Base-by-base conservation (phyloP, 768 basidiomycete genomes). In the Pisolithus albus region DNA sequence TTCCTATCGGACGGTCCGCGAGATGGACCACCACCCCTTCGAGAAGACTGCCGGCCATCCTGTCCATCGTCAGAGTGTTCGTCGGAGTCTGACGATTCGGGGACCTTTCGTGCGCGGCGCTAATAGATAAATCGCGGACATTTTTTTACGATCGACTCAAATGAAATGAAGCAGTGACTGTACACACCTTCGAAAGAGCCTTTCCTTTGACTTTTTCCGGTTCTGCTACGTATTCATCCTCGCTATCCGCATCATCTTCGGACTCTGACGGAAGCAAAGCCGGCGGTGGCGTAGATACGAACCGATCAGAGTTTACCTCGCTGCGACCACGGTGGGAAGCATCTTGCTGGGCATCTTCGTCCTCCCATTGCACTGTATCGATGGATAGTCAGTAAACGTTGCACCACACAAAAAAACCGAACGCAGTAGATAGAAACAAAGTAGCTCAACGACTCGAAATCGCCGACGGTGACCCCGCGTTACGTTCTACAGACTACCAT, bases 341-440 rank as follows among this genome's bases (percentile, higher is more conserved):
- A 54, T 75, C 77, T 55, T 86, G 80, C 41, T 83, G 55, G 4
- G 77, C 80, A 18, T 81, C 80, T 24, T 74, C 68, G 1, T 80
- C 84, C 62, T 91, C 87, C 85, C 86, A 90, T 57, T 76, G 66
- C 81, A 81, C 88, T 90, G 65, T 40, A 52, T 56, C 61, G 38
- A 55, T 59, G 56, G 50, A 59, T 9, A 52, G 60, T 65, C 58
- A 67, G 70, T 64, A 61, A 56, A 56, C 24, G 49, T 37, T 32
- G 58, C 52, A 51, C 30, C 44, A 55, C 51, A 10, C 16, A 52
- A 52, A 50, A 57, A 52, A 50, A 58, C 50, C 52, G 54, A 46
- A 50, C 56, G 37, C 28, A 55, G 52, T 59, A 54, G 49, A 47
- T 54, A 39, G 52, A 45, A 38, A 30, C 21, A 37, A 40, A 52